Evolutionary conservation across 2,329 filamentous ascomycete species (phyloP).

Genomic region (Colletotrichum paranaense): DNA sequence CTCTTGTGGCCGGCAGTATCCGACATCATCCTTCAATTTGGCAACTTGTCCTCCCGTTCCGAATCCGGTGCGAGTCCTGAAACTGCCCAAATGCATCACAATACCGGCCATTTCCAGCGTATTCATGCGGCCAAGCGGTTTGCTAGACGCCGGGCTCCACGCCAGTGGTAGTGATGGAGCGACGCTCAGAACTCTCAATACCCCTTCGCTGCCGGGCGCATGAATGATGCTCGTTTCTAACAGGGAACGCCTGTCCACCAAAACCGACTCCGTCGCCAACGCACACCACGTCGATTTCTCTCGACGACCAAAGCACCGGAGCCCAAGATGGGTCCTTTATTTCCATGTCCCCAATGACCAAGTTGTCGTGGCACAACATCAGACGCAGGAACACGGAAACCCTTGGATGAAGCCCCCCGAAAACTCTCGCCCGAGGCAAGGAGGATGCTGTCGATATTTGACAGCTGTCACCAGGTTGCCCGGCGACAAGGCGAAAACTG

Average conservation of each 20-base stretch:
- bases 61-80: slow-evolving; percentile 12
- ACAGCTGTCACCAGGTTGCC: slow-evolving; percentile 32
- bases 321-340: not conserved
- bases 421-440: slow-evolving; percentile 16
- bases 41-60: not conserved
- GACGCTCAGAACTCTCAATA: slow-evolving; percentile 11
- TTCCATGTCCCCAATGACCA: not conserved
- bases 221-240: slow-evolving; percentile 32
- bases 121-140: slow-evolving; percentile 32
- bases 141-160: slow-evolving; percentile 26
- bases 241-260: slow-evolving; percentile 24
- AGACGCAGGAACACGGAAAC: slow-evolving; percentile 23
- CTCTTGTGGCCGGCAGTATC: not conserved
- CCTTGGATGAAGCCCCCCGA: slow-evolving; percentile 8
- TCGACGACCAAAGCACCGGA: not conserved
- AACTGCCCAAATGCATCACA: slow-evolving; percentile 23
- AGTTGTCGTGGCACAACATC: slow-evolving; percentile 28
- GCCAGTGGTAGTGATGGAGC: slow-evolving; percentile 3
- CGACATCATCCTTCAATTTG: not conserved
- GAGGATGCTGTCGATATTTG: slow-evolving; percentile 30
- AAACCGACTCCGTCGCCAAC: slow-evolving; percentile 11
- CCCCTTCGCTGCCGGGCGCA: slow-evolving; percentile 13
- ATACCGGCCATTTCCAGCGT: slow-evolving; percentile 3
- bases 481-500: slow-evolving; percentile 7
- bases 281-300: not conserved